Base-by-base conservation (phyloP, 352 stramenopile genomes). In the Globisporangium takayamanum region DNA sequence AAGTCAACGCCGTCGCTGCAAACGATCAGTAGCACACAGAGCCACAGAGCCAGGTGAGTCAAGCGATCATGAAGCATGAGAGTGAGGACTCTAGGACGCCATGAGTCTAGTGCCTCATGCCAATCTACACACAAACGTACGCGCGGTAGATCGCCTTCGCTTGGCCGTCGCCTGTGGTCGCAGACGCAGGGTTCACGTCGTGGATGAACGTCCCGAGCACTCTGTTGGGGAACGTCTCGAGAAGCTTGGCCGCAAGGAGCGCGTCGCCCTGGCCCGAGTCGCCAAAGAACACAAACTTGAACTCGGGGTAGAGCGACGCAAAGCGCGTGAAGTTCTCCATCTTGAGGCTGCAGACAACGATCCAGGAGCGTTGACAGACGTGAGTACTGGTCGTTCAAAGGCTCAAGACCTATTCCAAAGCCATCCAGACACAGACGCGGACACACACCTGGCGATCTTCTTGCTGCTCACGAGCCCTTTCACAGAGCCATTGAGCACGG, bases 241-340 rank as follows among this genome's bases (percentile, higher is more conserved):
- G 63, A 53, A 94, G 50, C 37, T 69, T 73, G 5, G 80, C 91
- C 42, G 84, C 84, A 16, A 92, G 60, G 33, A 92, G 55, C 12
- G 81, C 78, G 55, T 94, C 84, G 14, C 84, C 84, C 67, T 94
- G 84, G 0, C 84, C 84, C 18, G 78, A 90, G 51, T 94, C 84
- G 1, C 84, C 84, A 53, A 94, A 91, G 62, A 94, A 94, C 6
- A 94, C 77, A 55, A 94, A 94, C 52, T 86, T 81, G 63, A 88
- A 94, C 60, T 94, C 84, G 10, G 84, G 84, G 59, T 92, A 94
- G 14, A 94, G 57, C 22, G 78, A 74, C 18, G 80, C 80, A 52
- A 89, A 91, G 41, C 84, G 80, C 54, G 66, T 73, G 49, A 94
- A 94, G 66, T 92, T 94, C 53, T 92, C 74, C 41, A 92, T 63